Percentiles rank a stretch among this genome's conserved stretches.
These are phyloP conservation scores for Lentinula raphanica DNA, from an alignment of 768 basidiomycete species.

Conservation along the genomic window DNA sequence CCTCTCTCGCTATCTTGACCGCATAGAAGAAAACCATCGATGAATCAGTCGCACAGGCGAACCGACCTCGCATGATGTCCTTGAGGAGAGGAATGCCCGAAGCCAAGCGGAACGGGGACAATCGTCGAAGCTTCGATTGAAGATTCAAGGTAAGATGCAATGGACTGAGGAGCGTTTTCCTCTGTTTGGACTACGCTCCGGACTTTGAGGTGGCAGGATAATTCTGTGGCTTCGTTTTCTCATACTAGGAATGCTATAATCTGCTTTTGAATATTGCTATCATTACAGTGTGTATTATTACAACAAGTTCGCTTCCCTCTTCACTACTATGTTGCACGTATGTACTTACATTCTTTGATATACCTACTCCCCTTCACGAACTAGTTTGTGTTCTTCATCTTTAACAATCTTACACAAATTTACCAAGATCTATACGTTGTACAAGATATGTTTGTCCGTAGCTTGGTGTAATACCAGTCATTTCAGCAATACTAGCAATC, in stretches of 20 bases:
- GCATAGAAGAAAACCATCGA: slow-evolving; percentile 15
- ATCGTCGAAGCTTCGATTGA: slow-evolving; percentile 32
- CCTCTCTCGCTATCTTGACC: background rate
- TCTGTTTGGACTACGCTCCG: background rate
- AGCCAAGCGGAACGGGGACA: slow-evolving; percentile 30
- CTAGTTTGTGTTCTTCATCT: background rate
- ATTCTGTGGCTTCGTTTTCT: background rate
- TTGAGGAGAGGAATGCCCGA: slow-evolving; percentile 27
- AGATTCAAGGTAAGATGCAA: background rate
- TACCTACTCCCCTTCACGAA: background rate
- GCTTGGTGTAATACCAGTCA: too few species aligned
- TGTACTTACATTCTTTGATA: slow-evolving; percentile 1
- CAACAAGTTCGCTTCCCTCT: background rate
- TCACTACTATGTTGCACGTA: background rate
- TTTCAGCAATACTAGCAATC: too few species aligned
- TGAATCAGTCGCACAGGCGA: slow-evolving; percentile 27
- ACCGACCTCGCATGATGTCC: slow-evolving; percentile 22
- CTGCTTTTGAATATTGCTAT: background rate
- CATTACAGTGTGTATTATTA: background rate
- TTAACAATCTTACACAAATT: background rate
- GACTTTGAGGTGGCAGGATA: background rate
- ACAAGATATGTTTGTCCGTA: background rate
- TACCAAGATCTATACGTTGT: too few species aligned
- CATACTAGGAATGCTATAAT: background rate
- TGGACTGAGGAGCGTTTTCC: background rate